phyloP scores from a whole-genome alignment of 768 basidiomycete species.

The Macrolepiota dolichaula region DNA sequence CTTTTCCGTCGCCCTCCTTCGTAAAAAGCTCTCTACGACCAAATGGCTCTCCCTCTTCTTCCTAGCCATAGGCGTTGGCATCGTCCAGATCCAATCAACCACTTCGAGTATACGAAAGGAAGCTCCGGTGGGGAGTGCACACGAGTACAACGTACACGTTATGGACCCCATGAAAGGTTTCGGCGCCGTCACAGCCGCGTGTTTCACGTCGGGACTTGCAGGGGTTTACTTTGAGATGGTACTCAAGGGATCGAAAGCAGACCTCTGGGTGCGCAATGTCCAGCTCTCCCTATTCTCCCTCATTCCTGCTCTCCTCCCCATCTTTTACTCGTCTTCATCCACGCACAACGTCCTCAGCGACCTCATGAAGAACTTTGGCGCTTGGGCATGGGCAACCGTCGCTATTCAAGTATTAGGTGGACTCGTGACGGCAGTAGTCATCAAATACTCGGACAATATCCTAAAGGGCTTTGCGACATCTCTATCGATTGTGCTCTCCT shows the following conservation, averaged over 20 bases:
- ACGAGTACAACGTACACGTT: slow-evolving; percentile 65
- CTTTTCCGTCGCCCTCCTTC: slow-evolving; percentile 82
- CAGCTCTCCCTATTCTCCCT: slow-evolving; percentile 95
- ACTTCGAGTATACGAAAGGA: slow-evolving; percentile 20
- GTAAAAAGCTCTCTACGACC: slow-evolving; percentile 61
- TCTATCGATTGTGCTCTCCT: slow-evolving; percentile 90
- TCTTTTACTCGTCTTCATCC: slow-evolving; percentile 51
- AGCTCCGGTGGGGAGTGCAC: slow-evolving; percentile 61
- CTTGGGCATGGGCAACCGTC: slow-evolving; percentile 96
- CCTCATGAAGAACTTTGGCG: slow-evolving; percentile 84
- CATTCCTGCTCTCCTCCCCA: slow-evolving; percentile 81
- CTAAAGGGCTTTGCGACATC: slow-evolving; percentile 97
- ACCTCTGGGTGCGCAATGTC: slow-evolving; percentile 96
- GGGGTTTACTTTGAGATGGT: slow-evolving; percentile 99
- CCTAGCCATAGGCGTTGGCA: slow-evolving; percentile 88
- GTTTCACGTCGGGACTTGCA: slow-evolving; percentile 93
- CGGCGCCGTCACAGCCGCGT: slow-evolving; percentile 84
- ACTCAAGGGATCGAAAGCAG: slow-evolving; percentile 81
- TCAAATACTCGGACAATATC: slow-evolving; percentile 95
- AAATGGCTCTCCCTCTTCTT: slow-evolving; percentile 91
- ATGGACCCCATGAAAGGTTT: slow-evolving; percentile 89
- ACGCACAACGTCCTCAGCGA: slow-evolving; percentile 45
- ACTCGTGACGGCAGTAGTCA: slow-evolving; percentile 90
- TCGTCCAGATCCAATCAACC: slow-evolving; percentile 88
- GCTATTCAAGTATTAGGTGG: slow-evolving; percentile 89